Evolutionary conservation across 208 protist species (phyloP), one percentile per base, ranked within the genome.

Genomic region (Acanthamoeba royreba): DNA sequence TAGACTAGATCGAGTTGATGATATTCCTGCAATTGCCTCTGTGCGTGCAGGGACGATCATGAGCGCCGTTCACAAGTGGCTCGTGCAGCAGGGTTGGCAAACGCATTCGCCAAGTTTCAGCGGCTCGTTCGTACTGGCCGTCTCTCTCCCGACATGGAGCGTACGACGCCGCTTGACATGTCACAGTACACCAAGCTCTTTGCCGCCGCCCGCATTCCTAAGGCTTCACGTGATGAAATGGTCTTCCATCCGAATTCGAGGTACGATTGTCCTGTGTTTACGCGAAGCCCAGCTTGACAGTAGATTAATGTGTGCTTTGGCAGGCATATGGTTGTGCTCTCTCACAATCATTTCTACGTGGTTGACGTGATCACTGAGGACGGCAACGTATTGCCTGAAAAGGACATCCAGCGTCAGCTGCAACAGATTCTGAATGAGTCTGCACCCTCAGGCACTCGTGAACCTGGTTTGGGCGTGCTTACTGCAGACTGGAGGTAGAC

Each of bases 331-430:
- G 63, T 43, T 19, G 66, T 93, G 15, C 55, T 93, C 11, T 58
- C 55, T 17, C 31, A 87, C 47, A 86, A 86, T 63, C 89, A 93
- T 33, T 93, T 93, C 46, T 93, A 93, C 72, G 55, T 22, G 43
- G 45, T 93, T 15, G 45, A 93, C 19, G n/a, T 93, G 19, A 42
- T 93, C 38, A 86, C n/a, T 63, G 49, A 87, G 58, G 45, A 93
- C 69, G 49, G 49, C 69, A 79, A 25, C 28, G 33, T 43, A 4
- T 17, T 93, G 35, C 33, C 38, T 22, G 58, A 93, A 31, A 43
- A 46, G 33, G 40, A 47, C 61, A 63, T 93, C 46, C 31, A 33
- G 42, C 33, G 33, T 5, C 49, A 72, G 58, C 42, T 93, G 9
- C 47, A 83, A 19, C 45, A 53, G 33, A 93, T 93, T 63, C 85